Percentiles rank a stretch among this genome's conserved stretches.
Evolutionary conservation across 768 basidiomycete genomes (phyloP).

Genomic region (Amanita polypyramis): DNA sequence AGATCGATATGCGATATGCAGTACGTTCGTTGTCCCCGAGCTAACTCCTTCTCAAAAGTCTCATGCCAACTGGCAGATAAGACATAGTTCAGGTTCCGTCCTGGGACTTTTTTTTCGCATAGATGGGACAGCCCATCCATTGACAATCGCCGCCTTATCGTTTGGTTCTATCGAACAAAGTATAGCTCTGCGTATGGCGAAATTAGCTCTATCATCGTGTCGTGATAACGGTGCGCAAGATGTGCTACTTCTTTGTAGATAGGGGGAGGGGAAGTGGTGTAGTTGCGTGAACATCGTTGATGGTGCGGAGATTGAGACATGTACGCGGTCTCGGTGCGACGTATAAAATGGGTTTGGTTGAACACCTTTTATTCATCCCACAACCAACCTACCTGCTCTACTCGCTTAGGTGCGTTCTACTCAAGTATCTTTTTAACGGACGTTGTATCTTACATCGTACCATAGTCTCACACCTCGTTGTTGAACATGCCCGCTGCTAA

Average conservation of each 20-base stretch:
- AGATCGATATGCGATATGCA: neutral
- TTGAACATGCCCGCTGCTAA: conserved; percentile 6
- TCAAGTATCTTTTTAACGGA: too few relatives aligned
- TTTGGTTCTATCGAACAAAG: neutral
- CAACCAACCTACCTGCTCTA: neutral
- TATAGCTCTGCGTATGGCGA: neutral
- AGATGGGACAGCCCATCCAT: neutral
- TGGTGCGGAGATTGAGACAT: neutral
- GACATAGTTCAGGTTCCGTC: neutral
- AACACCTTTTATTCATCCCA: neutral
- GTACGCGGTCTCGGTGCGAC: neutral
- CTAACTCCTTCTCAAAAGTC: neutral
- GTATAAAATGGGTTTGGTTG: neutral
- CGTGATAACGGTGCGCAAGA: conserved; percentile 2
- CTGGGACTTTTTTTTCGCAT: neutral
- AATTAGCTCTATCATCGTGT: neutral
- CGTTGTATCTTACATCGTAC: too few relatives aligned
- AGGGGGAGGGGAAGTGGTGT: neutral
- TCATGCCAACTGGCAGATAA: neutral
- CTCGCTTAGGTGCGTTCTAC: neutral
- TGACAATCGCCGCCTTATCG: neutral
- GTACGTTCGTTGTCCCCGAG: neutral
- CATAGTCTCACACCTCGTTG: neutral
- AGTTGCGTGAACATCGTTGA: neutral
- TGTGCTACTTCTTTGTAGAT: conserved; percentile 4